These are phyloP conservation scores for Tolypocladium paradoxum DNA, from an alignment of 2,329 filamentous ascomycete species.

Conservation along the genomic window DNA sequence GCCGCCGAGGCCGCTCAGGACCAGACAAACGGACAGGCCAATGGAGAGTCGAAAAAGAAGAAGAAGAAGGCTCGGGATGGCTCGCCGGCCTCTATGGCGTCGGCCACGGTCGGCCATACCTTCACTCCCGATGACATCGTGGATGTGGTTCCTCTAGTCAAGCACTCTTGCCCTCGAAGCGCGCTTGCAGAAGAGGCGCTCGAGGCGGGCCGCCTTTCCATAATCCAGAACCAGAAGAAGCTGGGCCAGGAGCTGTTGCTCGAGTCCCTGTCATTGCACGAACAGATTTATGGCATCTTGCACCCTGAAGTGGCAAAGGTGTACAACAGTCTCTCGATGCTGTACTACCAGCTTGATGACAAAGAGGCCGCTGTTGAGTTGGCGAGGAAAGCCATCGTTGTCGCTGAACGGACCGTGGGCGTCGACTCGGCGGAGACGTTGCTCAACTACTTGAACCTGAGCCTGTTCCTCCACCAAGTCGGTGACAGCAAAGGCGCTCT, in stretches of 20 bases:
- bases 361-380: conserved; percentile 93
- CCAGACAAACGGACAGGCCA: conserved; percentile 27
- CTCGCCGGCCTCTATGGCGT: conserved; percentile 35
- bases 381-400: conserved; percentile 91
- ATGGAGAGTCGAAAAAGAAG: conserved; percentile 46
- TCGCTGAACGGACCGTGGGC: conserved; percentile 87
- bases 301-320: conserved; percentile 93
- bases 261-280: conserved; percentile 91
- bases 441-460: conserved; percentile 90
- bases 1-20: conserved; percentile 20
- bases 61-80: conserved; percentile 48
- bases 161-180: conserved; percentile 87
- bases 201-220: conserved; percentile 91
- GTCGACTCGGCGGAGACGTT: conserved; percentile 91
- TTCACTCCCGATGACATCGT: conserved; percentile 80
- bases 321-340: conserved; percentile 89
- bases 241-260: conserved; percentile 89
- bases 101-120: conserved; percentile 28
- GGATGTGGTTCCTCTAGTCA: conserved; percentile 88
- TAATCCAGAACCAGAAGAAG: conserved; percentile 89
- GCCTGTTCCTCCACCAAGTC: conserved; percentile 82
- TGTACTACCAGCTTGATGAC: conserved; percentile 97
- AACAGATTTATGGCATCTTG: conserved; percentile 96
- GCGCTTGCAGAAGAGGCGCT: conserved; percentile 88
- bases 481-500: conserved; percentile 86